Evolutionary conservation across 225 moss, liverwort and hornwort genomes (phyloP), one percentile per base, ranked within the genome.

Genomic region (Sphagnum contortum): DNA sequence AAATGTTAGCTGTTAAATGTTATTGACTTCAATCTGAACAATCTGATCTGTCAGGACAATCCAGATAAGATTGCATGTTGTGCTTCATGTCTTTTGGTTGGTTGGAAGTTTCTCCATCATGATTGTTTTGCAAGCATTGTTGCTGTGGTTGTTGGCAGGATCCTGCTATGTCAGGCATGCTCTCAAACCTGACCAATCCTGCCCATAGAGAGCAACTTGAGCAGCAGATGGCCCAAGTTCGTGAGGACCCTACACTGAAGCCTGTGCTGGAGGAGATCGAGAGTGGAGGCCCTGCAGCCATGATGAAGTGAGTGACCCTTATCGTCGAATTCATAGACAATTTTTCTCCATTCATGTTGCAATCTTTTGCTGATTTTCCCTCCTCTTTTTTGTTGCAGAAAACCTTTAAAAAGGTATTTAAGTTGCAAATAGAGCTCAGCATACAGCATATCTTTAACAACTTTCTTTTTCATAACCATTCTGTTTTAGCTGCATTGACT

Each of bases 111-210:
- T 2, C 48, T 66, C 50, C 45, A 8, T 12, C 12, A 8, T 55
- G 8, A 55, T 2, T 55, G 7, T 55, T 55, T 55, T 55, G 11
- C 8, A 55, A 11, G 54, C 11, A 11, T 55, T 55, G 8, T 55
- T 55, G 12, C 8, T 55, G 55, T 55, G 8, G 7, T 60, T 48
- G 59, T 12, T 57, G 67, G 8, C 77, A 96, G 96, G 96, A 96
- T 68, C 96, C 96, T 67, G 92, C 96, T 52, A 96, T 96, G 96
- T 96, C 96, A 8, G 96, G 96, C 3, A 92, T 96, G 96, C 82
- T 96, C 67, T 87, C 92, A 60, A 96, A 90, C 68, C 74, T 96
- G 12, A 83, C 90, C 4, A 89, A 92, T 55, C 96, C 96, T 64
- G 92, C 88, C n/a, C 92, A 96, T 61, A 96, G 92, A 66, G 85